Evolutionary conservation across 108 stramenopile genomes (phyloP).

Genomic region (Conticribra weissflogii): DNA sequence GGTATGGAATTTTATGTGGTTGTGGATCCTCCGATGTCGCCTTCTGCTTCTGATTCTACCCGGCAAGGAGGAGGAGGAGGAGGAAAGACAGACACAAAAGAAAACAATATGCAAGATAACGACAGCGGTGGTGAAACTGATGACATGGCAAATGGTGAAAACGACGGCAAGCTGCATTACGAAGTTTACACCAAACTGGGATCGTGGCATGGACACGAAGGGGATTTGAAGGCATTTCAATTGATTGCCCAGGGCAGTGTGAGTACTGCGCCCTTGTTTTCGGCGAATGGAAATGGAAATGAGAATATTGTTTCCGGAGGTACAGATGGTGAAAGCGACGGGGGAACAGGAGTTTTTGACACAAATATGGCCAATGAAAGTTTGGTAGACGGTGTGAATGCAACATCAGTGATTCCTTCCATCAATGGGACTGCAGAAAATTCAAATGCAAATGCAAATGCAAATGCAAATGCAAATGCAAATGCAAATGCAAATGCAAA

Average conservation of each 20-base stretch:
- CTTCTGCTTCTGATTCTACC: too few relatives aligned
- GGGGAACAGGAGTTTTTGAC: too few relatives aligned
- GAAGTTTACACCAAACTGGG: conserved; percentile 8
- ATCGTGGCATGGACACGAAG: conserved; percentile 20
- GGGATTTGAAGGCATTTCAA: conserved; percentile 1
- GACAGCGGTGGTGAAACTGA: neutral
- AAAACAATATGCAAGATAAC: neutral
- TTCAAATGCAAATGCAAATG: too few relatives aligned
- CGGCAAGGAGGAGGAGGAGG: neutral
- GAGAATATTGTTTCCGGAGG: too few relatives aligned
- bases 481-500: too few relatives aligned
- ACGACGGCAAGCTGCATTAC: conserved; percentile 6
- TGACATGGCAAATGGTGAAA: neutral
- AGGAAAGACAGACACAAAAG: neutral
- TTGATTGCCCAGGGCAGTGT: conserved; percentile 3
- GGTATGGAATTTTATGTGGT: neutral
- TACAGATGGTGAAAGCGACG: too few relatives aligned
- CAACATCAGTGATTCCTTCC: too few relatives aligned
- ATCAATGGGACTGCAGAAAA: too few relatives aligned
- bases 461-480: too few relatives aligned
- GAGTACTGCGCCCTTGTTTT: neutral
- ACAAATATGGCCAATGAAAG: too few relatives aligned
- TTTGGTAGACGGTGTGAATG: too few relatives aligned
- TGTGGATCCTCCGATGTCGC: too few relatives aligned
- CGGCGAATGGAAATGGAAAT: neutral